Percentiles rank a stretch among this genome's conserved stretches.
Conservation (phyloP, 441 rosid genomes). For the Eutrema salsugineum region DNA sequence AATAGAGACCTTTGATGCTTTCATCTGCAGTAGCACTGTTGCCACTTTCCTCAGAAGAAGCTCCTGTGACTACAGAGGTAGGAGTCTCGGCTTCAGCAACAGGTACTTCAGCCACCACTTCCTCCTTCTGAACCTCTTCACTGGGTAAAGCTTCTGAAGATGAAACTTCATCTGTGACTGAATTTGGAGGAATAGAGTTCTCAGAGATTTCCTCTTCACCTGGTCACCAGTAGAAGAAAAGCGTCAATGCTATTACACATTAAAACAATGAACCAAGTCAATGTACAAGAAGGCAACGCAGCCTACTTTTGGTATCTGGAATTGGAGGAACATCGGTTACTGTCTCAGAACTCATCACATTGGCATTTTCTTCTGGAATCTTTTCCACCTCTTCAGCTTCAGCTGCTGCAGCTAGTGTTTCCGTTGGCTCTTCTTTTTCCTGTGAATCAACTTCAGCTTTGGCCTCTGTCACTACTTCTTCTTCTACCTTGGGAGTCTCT, state of each 20-base stretch:
- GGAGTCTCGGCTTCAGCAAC: conserved; percentile 33
- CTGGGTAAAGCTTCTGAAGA: conserved; percentile 36
- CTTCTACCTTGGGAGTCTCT: conserved; percentile 31
- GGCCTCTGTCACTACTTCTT: conserved; percentile 37
- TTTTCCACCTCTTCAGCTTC: conserved; percentile 35
- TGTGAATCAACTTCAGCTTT: conserved; percentile 32
- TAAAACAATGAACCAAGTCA: conserved; percentile 1
- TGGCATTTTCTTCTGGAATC: neutral
- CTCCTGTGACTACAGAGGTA: conserved; percentile 32
- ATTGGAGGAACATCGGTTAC: conserved; percentile 33
- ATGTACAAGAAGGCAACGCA: neutral
- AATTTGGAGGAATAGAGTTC: conserved; percentile 32
- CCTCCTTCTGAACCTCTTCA: conserved; percentile 38
- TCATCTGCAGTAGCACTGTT: conserved; percentile 32
- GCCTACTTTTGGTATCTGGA: conserved; percentile 42
- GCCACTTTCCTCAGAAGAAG: conserved; percentile 38
- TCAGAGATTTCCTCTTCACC: conserved; percentile 35
- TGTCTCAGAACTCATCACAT: neutral
- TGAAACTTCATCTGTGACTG: conserved; percentile 30
- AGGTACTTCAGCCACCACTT: conserved; percentile 37
- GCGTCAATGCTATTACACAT: neutral
- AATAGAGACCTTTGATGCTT: conserved; percentile 44
- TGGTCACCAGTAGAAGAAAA: conserved; percentile 15
- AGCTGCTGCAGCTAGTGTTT: conserved; percentile 30
- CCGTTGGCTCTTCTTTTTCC: conserved; percentile 35